A percentile compares a stretch with the other conserved stretches of the same genome.
These are phyloP conservation scores for Talaromyces sp. DNA, from an alignment of 2,329 filamentous ascomycete species.

Conservation along the genomic window DNA sequence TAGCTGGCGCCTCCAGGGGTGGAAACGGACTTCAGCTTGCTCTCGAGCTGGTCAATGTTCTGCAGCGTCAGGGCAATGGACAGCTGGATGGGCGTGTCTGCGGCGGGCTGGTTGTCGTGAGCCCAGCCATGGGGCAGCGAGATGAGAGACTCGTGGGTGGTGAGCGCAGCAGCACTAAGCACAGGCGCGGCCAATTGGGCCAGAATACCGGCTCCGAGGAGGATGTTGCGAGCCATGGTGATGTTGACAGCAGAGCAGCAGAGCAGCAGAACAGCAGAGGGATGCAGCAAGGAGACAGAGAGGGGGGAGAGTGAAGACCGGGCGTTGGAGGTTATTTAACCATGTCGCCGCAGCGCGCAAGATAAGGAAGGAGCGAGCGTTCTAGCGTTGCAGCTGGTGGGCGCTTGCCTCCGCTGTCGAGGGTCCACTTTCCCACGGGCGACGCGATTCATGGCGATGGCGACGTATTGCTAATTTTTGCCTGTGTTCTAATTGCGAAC, in stretches of 20 bases:
- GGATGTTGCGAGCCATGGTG: constrained; percentile 8
- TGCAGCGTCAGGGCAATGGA: constrained; percentile 19
- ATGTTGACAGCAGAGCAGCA: background rate
- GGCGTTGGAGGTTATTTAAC: background rate
- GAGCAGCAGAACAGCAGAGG: background rate
- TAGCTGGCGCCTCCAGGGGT: constrained; percentile 44
- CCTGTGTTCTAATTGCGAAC: too few species aligned
- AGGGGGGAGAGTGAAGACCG: too few species aligned
- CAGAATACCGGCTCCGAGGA: constrained; percentile 16
- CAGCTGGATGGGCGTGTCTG: constrained; percentile 14
- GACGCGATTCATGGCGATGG: background rate
- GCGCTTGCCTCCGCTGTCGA: background rate
- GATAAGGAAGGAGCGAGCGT: background rate
- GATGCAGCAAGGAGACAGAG: background rate
- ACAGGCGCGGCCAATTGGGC: constrained; percentile 16
- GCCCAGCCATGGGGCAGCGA: constrained; percentile 16
- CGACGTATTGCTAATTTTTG: too few species aligned
- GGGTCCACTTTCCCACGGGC: too few species aligned
- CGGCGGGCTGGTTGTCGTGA: constrained; percentile 12
- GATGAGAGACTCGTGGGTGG: constrained; percentile 16
- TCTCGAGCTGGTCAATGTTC: constrained; percentile 34
- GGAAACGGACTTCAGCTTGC: constrained; percentile 36
- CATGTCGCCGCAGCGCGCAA: background rate
- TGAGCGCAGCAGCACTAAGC: constrained; percentile 12
- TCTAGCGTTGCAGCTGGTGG: background rate